Conservation (phyloP, 345 rosid genomes). For the Pseudoturritis turrita region DNA sequence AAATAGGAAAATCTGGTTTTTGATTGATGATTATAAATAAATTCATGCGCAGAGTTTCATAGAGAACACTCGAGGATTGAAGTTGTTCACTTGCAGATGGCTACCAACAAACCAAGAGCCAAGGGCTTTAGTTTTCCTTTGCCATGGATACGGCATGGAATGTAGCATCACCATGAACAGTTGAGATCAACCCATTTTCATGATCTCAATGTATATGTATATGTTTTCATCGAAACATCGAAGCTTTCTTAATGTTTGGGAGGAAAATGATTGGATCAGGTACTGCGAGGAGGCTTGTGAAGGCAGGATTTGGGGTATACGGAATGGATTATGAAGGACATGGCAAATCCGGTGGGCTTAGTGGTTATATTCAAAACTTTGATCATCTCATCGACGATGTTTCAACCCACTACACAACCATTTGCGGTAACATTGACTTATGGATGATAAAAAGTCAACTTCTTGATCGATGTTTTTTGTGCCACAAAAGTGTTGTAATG, state of each 20-base stretch:
- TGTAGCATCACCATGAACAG: slow-evolving; percentile 90
- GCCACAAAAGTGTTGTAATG: neutral
- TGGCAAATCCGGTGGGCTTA: slow-evolving; percentile 71
- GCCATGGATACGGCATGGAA: slow-evolving; percentile 95
- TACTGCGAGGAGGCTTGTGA: slow-evolving; percentile 63
- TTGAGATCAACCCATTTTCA: slow-evolving; percentile 25
- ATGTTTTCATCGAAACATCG: neutral
- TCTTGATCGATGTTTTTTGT: neutral
- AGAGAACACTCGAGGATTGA: slow-evolving; percentile 50
- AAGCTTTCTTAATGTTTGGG: neutral
- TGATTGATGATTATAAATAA: neutral
- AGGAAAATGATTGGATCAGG: slow-evolving; percentile 35
- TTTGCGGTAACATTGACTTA: slow-evolving; percentile 46
- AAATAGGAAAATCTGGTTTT: neutral
- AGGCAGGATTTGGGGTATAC: slow-evolving; percentile 58
- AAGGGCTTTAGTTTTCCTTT: slow-evolving; percentile 64
- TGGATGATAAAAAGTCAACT: neutral
- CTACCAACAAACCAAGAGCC: slow-evolving; percentile 50
- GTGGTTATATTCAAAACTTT: slow-evolving; percentile 44
- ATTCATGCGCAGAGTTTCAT: slow-evolving; percentile 44
- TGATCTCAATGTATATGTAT: neutral
- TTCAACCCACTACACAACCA: slow-evolving; percentile 39
- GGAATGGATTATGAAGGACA: slow-evolving; percentile 95
- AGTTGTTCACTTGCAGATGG: slow-evolving; percentile 85
- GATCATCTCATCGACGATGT: slow-evolving; percentile 61